Percentiles rank a stretch among this genome's conserved stretches.
Conservation (phyloP, 1,284 basidiomycete genomes). For the Cutaneotrichosporon dermatis region DNA sequence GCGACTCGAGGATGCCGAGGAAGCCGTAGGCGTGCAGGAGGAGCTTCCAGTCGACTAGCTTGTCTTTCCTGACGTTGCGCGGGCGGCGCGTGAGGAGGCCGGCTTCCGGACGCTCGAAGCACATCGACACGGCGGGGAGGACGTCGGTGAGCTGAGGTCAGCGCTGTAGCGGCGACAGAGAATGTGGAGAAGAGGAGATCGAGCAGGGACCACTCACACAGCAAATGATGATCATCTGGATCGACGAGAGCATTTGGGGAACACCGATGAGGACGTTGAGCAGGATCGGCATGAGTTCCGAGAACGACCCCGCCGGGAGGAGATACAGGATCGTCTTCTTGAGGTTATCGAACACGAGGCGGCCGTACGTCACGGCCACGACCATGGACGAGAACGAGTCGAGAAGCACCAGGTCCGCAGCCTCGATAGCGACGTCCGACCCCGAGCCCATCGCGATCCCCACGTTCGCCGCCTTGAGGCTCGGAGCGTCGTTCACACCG, state of each 20-base stretch:
- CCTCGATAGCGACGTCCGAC: slow-evolving; percentile 50
- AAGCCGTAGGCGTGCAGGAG: slow-evolving; percentile 64
- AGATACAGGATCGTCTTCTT: slow-evolving; percentile 53
- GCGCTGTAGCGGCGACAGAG: slow-evolving; percentile 8
- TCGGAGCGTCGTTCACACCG: slow-evolving; percentile 66
- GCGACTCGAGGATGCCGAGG: slow-evolving; percentile 57
- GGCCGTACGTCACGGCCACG: slow-evolving; percentile 55
- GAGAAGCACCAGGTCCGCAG: slow-evolving; percentile 47
- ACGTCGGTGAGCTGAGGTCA: slow-evolving; percentile 50
- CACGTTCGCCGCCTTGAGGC: slow-evolving; percentile 54
- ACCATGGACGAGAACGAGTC: slow-evolving; percentile 49
- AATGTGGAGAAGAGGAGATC: too few species aligned
- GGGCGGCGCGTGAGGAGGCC: slow-evolving; percentile 60
- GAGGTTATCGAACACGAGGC: slow-evolving; percentile 66
- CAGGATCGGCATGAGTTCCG: slow-evolving; percentile 66
- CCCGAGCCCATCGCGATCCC: slow-evolving; percentile 54
- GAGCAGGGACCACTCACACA: slow-evolving; percentile 16
- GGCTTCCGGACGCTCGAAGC: slow-evolving; percentile 59
- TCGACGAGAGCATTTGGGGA: slow-evolving; percentile 55
- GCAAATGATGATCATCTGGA: slow-evolving; percentile 49
- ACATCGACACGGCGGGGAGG: slow-evolving; percentile 57
- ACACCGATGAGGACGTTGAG: slow-evolving; percentile 54
- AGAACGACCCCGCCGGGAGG: slow-evolving; percentile 54
- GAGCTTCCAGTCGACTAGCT: slow-evolving; percentile 53
- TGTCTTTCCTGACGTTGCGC: slow-evolving; percentile 57